Conservation (phyloP, 805 yeast species). For the Teunomyces funiuensis region DNA sequence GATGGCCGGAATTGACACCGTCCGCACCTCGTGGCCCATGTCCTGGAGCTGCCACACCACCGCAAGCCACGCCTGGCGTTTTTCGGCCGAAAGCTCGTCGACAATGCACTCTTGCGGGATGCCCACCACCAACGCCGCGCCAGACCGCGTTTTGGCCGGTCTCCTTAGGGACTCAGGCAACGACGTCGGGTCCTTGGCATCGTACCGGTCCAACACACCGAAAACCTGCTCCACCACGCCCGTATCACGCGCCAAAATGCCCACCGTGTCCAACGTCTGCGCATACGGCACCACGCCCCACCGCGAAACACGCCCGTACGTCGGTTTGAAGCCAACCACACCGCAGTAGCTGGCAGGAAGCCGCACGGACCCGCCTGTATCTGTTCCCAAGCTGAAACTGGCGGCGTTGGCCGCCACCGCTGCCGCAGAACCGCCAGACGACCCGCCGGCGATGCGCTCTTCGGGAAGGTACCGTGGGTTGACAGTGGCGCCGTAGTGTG, state of each 20-base stretch:
- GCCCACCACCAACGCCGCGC: constrained; percentile 68
- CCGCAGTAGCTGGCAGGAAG: constrained; percentile 89
- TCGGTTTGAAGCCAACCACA: constrained; percentile 85
- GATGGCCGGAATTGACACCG: constrained; percentile 72
- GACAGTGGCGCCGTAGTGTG: constrained; percentile 54
- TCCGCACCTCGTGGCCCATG: constrained; percentile 52
- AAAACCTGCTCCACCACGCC: constrained; percentile 49
- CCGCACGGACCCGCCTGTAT: constrained; percentile 96
- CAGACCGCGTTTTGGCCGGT: too few species aligned
- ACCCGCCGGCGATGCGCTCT: constrained; percentile 68
- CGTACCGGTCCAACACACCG: constrained; percentile 56
- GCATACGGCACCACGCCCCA: constrained; percentile 94
- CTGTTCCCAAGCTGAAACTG: constrained; percentile 86
- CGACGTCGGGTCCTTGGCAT: constrained; percentile 79
- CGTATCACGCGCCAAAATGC: constrained; percentile 62
- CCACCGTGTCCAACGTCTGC: constrained; percentile 93
- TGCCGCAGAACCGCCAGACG: constrained; percentile 96
- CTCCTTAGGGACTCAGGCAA: constrained; percentile 30
- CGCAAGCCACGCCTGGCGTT: constrained; percentile 47
- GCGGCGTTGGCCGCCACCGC: constrained; percentile 73
- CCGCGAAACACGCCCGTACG: constrained; percentile 88
- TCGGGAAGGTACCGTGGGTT: constrained; percentile 46
- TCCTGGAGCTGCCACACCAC: constrained; percentile 45
- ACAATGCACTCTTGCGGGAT: constrained; percentile 67
- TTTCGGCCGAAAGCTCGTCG: constrained; percentile 49